Conservation (phyloP, 176 grass and related monocot species). For the Zoysia japonica region DNA sequence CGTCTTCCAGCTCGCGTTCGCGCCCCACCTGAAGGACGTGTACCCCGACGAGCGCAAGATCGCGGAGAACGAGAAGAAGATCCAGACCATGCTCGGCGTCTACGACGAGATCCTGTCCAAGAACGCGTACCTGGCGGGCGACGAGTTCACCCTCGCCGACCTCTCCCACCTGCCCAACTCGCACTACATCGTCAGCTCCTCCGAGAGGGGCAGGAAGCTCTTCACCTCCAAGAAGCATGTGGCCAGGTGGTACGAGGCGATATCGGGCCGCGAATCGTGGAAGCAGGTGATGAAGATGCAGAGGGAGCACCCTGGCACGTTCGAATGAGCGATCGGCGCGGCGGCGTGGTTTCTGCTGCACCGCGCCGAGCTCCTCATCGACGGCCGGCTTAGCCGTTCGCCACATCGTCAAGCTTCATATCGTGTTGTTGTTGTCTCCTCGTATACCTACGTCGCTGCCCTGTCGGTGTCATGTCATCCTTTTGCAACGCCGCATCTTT, state of each 20-base stretch:
- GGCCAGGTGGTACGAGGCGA: constrained; percentile 61
- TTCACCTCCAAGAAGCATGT: constrained; percentile 76
- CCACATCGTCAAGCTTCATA: constrained; percentile 30
- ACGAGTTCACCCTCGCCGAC: constrained; percentile 67
- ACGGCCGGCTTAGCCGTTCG: constrained; percentile 1
- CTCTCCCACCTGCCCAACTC: constrained; percentile 78
- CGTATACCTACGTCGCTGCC: not conserved
- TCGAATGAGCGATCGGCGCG: constrained; percentile 42
- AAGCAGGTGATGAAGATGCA: constrained; percentile 67
- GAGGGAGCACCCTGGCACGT: constrained; percentile 59
- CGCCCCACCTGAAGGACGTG: constrained; percentile 51
- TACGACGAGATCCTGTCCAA: constrained; percentile 59
- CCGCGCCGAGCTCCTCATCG: not conserved
- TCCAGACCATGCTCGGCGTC: constrained; percentile 49
- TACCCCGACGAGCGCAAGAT: constrained; percentile 50
- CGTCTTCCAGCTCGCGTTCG: constrained; percentile 81
- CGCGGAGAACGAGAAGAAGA: constrained; percentile 52
- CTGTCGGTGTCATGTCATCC: constrained; percentile 26
- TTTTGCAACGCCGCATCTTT: constrained; percentile 3
- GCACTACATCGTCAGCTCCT: constrained; percentile 63
- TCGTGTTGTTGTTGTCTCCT: constrained; percentile 33
- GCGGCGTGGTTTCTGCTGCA: too few species aligned
- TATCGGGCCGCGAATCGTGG: constrained; percentile 64
- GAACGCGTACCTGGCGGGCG: constrained; percentile 52
- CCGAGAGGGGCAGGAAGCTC: constrained; percentile 58